Base-by-base conservation (phyloP, 495 filamentous ascomycete species). In the Eremomyces bilateralis region DNA sequence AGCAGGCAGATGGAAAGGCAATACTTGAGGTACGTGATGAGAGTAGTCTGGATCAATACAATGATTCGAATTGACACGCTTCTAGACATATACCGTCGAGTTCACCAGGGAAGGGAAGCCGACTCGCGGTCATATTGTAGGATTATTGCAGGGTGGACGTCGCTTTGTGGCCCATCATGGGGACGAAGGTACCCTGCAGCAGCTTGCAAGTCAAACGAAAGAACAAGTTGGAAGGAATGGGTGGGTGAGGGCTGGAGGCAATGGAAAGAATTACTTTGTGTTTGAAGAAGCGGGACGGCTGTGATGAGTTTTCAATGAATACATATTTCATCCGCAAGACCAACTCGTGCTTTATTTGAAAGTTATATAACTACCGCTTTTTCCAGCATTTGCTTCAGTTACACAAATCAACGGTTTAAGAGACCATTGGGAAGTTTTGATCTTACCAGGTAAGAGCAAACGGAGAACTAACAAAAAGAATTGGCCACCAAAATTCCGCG, bases 1-100 rank as follows among this genome's bases (percentile, higher is more conserved):
- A 43, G 16, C 34, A 49, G 10, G 52, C 60, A 0, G 54, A 63
- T 27, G 62, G 62, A 0, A 54, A 56, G 32, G 60, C 56, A 1
- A 40, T 52, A 2, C 54, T 69, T 34, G 65, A 68, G 52, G 64
- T 67, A 48, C 45, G 42, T 48, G 12, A 15, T 42, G n/a, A 4
- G 24, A 2, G 19, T 36, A 17, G 18, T 16, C 21, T 25, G 20
- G 20, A 20, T 20, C 2, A 13, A 34, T 20, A 25, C 29, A 6
- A 8, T 32, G 30, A 17, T 8, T 8, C 20, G 10, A 19, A 18
- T 11, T 6, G 13, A n/a, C 8, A n/a, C n/a, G n/a, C n/a, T n/a
- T 18, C 12, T 32, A 70, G 65, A 70, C 65, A 15, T 70, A 69
- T 38, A 70, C 65, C 0, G 58, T 65, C 4, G 55, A 63, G 25